phyloP scores from a whole-genome alignment of 371 early-diverging fungal genomes.

The Rhizopus microsporus region DNA sequence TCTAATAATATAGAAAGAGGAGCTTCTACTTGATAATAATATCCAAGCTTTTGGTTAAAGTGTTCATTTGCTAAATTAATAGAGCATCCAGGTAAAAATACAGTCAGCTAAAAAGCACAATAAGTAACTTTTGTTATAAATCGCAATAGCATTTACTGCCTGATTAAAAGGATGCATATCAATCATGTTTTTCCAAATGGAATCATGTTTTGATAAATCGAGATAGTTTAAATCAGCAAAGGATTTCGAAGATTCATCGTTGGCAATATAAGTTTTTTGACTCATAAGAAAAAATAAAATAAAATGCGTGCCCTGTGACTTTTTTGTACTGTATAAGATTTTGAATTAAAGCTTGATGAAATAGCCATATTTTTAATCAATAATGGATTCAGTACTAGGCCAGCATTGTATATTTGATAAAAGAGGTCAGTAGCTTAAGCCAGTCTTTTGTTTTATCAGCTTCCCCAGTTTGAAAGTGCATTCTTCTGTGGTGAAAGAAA shows the following conservation, averaged over 20 bases:
- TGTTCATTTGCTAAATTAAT: slow-evolving; percentile 23
- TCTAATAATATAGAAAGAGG: slow-evolving; percentile 38
- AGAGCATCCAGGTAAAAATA: slow-evolving; percentile 34
- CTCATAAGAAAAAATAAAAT: slow-evolving; percentile 20
- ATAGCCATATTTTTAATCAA: too few relatives aligned
- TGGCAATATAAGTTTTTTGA: slow-evolving; percentile 27
- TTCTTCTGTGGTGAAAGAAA: too few relatives aligned
- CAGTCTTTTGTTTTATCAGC: too few relatives aligned
- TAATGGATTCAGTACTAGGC: too few relatives aligned
- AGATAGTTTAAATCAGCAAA: slow-evolving; percentile 27
- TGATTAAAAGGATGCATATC: slow-evolving; percentile 57
- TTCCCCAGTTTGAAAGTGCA: too few relatives aligned
- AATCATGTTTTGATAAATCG: slow-evolving; percentile 27
- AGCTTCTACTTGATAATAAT: slow-evolving; percentile 40
- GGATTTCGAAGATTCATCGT: slow-evolving; percentile 17
- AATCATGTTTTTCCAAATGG: slow-evolving; percentile 35
- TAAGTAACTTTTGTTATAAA: not conserved
- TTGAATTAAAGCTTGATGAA: too few relatives aligned
- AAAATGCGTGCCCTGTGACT: too few relatives aligned
- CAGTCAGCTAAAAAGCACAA: slow-evolving; percentile 11
- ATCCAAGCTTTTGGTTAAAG: slow-evolving; percentile 18
- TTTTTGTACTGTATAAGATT: not conserved
- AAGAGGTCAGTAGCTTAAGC: too few relatives aligned
- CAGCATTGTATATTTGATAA: too few relatives aligned
- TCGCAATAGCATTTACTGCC: slow-evolving; percentile 28